Conservation (phyloP, 139 green algal genomes). For the Mesostigma viride region DNA sequence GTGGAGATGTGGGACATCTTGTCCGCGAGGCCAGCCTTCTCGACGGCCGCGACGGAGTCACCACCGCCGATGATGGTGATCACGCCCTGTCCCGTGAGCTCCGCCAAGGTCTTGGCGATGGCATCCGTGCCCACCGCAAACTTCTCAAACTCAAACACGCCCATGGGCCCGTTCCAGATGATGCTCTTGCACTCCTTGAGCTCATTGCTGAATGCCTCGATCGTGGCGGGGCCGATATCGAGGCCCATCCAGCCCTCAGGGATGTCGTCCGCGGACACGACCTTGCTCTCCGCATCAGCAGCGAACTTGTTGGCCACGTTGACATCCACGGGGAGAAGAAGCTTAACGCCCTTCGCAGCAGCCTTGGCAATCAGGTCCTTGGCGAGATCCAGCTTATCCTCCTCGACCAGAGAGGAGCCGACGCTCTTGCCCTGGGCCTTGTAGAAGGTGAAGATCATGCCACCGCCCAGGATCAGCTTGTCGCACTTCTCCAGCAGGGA, state of each 20-base stretch:
- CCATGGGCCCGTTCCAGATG: constrained; percentile 97
- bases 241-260: constrained; percentile 97
- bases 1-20: constrained; percentile 76
- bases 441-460: constrained; percentile 98
- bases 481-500: constrained; percentile 83
- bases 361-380: constrained; percentile 70
- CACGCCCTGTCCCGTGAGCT: constrained; percentile 43
- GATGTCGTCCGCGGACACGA: constrained; percentile 63
- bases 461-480: constrained; percentile 68
- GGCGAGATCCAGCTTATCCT: constrained; percentile 96
- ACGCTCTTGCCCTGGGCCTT: constrained; percentile 63
- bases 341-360: constrained; percentile 70
- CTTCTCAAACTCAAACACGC: constrained; percentile 93
- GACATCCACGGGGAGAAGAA: constrained; percentile 92
- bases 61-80: constrained; percentile 98
- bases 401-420: constrained; percentile 90
- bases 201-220: constrained; percentile 69
- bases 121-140: constrained; percentile 82
- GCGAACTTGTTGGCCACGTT: constrained; percentile 92
- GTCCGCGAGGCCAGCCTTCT: constrained; percentile 85
- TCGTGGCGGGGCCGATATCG: constrained; percentile 85
- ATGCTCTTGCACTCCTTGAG: constrained; percentile 87
- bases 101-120: constrained; percentile 79
- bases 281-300: constrained; percentile 64
- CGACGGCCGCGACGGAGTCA: constrained; percentile 95